Evolutionary conservation across 108 stramenopile genomes (phyloP).

Genomic region (Skeletonema menzelii): DNA sequence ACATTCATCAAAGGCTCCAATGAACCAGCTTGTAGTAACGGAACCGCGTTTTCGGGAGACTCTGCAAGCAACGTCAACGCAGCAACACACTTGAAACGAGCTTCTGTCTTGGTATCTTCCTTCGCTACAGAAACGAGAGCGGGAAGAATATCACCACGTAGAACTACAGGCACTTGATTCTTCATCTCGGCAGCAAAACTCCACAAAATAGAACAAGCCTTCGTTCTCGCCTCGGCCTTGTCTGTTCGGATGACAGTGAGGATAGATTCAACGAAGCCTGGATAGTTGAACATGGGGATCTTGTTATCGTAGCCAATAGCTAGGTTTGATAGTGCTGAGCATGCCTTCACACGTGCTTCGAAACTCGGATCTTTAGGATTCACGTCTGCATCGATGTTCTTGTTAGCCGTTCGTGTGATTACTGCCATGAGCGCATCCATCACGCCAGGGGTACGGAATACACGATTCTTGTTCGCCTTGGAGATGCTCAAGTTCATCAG

Average conservation of each 20-base stretch:
- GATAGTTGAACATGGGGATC: conserved; percentile 91
- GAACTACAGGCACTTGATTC: conserved; percentile 89
- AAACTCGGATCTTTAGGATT: conserved; percentile 54
- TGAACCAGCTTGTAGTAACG: conserved; percentile 76
- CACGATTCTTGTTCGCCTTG: conserved; percentile 87
- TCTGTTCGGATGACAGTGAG: conserved; percentile 86
- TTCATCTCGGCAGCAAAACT: conserved; percentile 93
- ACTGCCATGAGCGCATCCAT: conserved; percentile 92
- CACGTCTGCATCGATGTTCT: conserved; percentile 31
- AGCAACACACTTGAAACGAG: conserved; percentile 90
- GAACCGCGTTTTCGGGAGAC: conserved; percentile 85
- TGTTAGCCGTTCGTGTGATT: conserved; percentile 63
- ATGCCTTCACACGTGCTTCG: conserved; percentile 88
- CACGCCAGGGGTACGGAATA: conserved; percentile 84
- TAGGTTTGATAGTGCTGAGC: conserved; percentile 85
- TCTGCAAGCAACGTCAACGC: conserved; percentile 87
- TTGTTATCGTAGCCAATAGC: conserved; percentile 94
- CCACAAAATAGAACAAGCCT: conserved; percentile 92
- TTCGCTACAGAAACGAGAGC: conserved; percentile 82
- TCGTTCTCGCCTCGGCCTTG: conserved; percentile 83
- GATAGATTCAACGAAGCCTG: conserved; percentile 87
- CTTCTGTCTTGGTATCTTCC: conserved; percentile 88
- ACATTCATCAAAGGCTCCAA: conserved; percentile 87
- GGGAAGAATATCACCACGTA: conserved; percentile 86
- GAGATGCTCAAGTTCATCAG: conserved; percentile 89